Base-by-base conservation (phyloP, 2,329 filamentous ascomycete species). In the Plectosphaerella plurivora region DNA sequence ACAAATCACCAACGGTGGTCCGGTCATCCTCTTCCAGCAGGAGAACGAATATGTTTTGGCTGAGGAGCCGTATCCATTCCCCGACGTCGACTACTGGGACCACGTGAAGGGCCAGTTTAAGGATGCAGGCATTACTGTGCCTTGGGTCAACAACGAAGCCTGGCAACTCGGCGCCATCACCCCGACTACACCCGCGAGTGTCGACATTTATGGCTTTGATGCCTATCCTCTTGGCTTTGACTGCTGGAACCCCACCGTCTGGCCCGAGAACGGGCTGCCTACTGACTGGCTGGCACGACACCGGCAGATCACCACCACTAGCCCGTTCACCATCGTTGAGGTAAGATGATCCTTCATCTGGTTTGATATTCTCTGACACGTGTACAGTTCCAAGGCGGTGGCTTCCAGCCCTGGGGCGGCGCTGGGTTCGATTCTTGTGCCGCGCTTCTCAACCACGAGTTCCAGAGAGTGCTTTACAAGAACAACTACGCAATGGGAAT, bases 1-100 rank as follows among this genome's bases (percentile, higher is more conserved):
- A 2, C 87, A 90, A 60, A 89, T 91, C 61, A 90, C 86, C 1
- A 86, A 89, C 57, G 87, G 86, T 2, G 87, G 88, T 0, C 86
- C 86, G 0, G 75, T 90, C 28, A 87, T 90, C 51, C 70, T 89
- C 2, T 74, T 86, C 22, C 87, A 91, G 63, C 83, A 83, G 0
- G 87, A 91, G 62, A 91, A 91, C 56, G 87, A 91, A 61, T 89
- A 65, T 51, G 57, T 55, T 8, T 68, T 67, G 10, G 69, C 68
- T 7, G 67, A 76, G 10, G 50, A 49, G 15, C 55, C 55, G 2
- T 56, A 57, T 24, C 62, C 66, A 5, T 87, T 84, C 61, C 84
- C 84, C 0, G 81, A 88, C 60, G 73, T 74, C 1, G 72, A 76
- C 1, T 91, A 90, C 64, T 86, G 89, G 69, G 73, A 79, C 45